phyloP scores from a whole-genome alignment of 2,329 filamentous ascomycete species.

The Hypoxylon sp. region DNA sequence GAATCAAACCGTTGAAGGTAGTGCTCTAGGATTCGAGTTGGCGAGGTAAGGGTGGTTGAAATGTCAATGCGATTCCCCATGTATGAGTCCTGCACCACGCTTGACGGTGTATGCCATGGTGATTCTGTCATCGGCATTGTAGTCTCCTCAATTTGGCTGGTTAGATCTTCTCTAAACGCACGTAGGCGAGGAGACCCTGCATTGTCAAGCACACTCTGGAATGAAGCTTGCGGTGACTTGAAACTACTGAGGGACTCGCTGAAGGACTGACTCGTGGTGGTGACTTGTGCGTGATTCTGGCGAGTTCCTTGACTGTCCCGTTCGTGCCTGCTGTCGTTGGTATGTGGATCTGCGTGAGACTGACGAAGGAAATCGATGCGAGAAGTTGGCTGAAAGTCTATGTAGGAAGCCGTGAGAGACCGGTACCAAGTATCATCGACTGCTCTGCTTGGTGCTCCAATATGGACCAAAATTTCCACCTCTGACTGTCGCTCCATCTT shows the following conservation, averaged over 20 bases:
- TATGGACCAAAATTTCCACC: constrained; percentile 70
- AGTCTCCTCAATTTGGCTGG: constrained; percentile 14
- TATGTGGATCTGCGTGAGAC: constrained; percentile 3
- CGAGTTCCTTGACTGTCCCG: constrained; percentile 18
- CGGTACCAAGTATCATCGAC: constrained; percentile 66
- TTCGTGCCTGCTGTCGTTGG: constrained; percentile 18
- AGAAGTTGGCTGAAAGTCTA: constrained; percentile 61
- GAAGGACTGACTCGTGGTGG: constrained; percentile 17
- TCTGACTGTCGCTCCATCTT: constrained; percentile 53
- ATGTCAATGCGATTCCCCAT: constrained; percentile 56
- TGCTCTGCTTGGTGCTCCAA: constrained; percentile 65
- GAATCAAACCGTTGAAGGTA: constrained; percentile 60
- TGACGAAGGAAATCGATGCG: constrained; percentile 20
- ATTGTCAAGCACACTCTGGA: constrained; percentile 63
- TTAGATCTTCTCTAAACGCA: constrained; percentile 15
- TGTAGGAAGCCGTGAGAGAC: constrained; percentile 65
- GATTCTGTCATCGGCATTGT: constrained; percentile 47
- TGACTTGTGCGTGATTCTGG: constrained; percentile 32
- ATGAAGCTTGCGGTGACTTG: constrained; percentile 59
- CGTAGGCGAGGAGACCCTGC: constrained; percentile 53
- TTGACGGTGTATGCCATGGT: constrained; percentile 63
- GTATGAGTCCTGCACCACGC: constrained; percentile 70
- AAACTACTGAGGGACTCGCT: constrained; percentile 38
- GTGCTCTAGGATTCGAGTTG: constrained; percentile 65
- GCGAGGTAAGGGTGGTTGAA: constrained; percentile 59